phyloP scores from a whole-genome alignment of 352 stramenopile genomes.

The Phytophthora aleatoria region DNA sequence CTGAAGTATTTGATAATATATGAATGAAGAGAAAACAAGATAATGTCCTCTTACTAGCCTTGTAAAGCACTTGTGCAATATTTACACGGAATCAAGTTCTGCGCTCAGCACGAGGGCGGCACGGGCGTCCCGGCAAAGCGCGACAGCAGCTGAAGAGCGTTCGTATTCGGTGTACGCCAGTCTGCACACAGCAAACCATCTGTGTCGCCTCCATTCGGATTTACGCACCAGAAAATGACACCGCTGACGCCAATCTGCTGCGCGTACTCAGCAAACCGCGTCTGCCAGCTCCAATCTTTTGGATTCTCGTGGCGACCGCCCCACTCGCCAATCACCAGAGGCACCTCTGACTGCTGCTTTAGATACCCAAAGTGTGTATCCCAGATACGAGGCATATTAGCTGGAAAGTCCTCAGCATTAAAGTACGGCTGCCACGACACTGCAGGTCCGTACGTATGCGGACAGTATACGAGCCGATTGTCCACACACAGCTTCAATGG shows the following conservation, averaged over 20 bases:
- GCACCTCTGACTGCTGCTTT: slow-evolving; percentile 28
- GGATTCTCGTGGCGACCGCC: slow-evolving; percentile 45
- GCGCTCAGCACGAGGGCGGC: slow-evolving; percentile 5
- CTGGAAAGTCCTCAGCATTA: slow-evolving; percentile 35
- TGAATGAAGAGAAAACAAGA: not conserved
- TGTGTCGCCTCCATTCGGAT: slow-evolving; percentile 66
- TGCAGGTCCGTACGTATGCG: slow-evolving; percentile 54
- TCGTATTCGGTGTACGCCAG: slow-evolving; percentile 52
- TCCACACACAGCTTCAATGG: slow-evolving; percentile 37
- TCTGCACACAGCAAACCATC: slow-evolving; percentile 60
- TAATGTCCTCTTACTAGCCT: not conserved
- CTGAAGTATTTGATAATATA: not conserved
- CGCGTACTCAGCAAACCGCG: slow-evolving; percentile 49
- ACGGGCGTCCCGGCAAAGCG: slow-evolving; percentile 44
- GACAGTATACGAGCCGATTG: slow-evolving; percentile 56
- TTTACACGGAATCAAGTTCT: not conserved
- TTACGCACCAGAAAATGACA: slow-evolving; percentile 71
- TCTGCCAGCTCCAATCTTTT: slow-evolving; percentile 56
- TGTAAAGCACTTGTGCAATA: too few species aligned
- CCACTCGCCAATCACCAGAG: slow-evolving; percentile 69
- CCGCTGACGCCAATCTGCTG: slow-evolving; percentile 45
- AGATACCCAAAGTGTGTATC: slow-evolving; percentile 62
- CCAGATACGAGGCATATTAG: slow-evolving; percentile 63
- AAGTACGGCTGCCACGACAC: slow-evolving; percentile 57
- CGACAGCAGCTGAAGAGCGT: slow-evolving; percentile 55